Evolutionary conservation across 2,329 filamentous ascomycete species (phyloP).

Genomic region (Fusarium oligoseptatum): DNA sequence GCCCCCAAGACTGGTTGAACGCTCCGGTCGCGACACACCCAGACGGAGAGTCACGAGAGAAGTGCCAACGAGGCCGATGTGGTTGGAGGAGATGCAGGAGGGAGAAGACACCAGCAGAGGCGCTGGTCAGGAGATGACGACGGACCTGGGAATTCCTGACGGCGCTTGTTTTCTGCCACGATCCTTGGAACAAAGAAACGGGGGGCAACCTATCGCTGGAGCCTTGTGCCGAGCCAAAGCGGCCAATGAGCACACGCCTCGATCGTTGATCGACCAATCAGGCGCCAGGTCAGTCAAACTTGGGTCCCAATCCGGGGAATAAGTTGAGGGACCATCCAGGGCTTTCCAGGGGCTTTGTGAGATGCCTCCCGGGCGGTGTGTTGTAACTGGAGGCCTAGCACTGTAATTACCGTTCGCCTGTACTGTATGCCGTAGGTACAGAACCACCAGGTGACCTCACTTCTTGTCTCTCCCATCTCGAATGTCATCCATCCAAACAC

Average conservation of each 20-base stretch:
- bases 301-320: slow-evolving; percentile 35
- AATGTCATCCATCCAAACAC: background rate
- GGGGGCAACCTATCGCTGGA: slow-evolving; percentile 7
- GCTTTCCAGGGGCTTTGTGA: slow-evolving; percentile 19
- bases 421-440: background rate
- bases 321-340: slow-evolving; percentile 28
- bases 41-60: slow-evolving; percentile 28
- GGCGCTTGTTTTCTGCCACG: slow-evolving; percentile 36
- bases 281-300: background rate
- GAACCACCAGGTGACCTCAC: background rate
- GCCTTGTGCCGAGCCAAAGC: slow-evolving; percentile 8
- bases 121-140: slow-evolving; percentile 41
- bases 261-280: slow-evolving; percentile 19
- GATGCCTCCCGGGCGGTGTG: slow-evolving; percentile 7
- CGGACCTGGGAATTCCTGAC: slow-evolving; percentile 36
- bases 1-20: slow-evolving; percentile 28
- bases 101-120: slow-evolving; percentile 13
- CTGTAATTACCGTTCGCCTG: background rate
- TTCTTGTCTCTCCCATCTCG: background rate
- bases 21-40: slow-evolving; percentile 25
- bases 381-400: background rate
- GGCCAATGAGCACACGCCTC: slow-evolving; percentile 27
- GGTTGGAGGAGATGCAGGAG: slow-evolving; percentile 36
- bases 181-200: slow-evolving; percentile 38
- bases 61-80: slow-evolving; percentile 29